A percentile compares a stretch with the other conserved stretches of the same genome.
Evolutionary conservation across 257 asterid genomes (phyloP).

Genomic region (Osmanthus fragrans): DNA sequence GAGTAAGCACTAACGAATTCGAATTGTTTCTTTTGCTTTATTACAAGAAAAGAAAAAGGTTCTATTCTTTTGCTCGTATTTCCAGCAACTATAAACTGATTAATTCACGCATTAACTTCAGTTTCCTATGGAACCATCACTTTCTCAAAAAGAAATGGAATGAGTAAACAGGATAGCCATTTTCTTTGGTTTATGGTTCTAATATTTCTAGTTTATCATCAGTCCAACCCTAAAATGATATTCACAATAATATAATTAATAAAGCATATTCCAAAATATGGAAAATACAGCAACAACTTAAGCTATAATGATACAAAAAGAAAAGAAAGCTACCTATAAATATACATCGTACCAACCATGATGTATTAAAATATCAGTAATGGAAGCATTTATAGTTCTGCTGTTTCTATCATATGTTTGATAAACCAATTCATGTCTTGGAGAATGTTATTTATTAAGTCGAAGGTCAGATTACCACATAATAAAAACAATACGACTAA

Average conservation of each 20-base stretch:
- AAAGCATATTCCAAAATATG: background rate
- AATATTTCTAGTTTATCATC: slow-evolving; percentile 46
- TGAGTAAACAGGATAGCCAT: background rate
- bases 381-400: slow-evolving; percentile 43
- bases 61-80: background rate
- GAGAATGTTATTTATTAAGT: slow-evolving; percentile 2
- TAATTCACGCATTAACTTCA: too few species aligned
- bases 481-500: background rate
- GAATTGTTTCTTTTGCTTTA: background rate
- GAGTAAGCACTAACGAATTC: background rate
- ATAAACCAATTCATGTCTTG: slow-evolving; percentile 38
- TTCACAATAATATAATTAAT: background rate
- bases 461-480: background rate
- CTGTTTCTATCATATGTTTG: slow-evolving; percentile 53
- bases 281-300: slow-evolving; percentile 18
- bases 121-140: background rate
- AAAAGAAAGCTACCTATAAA: slow-evolving; percentile 43
- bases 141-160: slow-evolving; percentile 28
- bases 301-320: slow-evolving; percentile 37
- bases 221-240: slow-evolving; percentile 48
- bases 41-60: background rate
- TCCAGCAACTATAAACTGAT: too few species aligned
- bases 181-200: slow-evolving; percentile 2
- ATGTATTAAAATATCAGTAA: slow-evolving; percentile 24
- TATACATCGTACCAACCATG: slow-evolving; percentile 66